Evolutionary conservation across 345 rosid species (phyloP).

Genomic region (Eucalyptus curtisii): DNA sequence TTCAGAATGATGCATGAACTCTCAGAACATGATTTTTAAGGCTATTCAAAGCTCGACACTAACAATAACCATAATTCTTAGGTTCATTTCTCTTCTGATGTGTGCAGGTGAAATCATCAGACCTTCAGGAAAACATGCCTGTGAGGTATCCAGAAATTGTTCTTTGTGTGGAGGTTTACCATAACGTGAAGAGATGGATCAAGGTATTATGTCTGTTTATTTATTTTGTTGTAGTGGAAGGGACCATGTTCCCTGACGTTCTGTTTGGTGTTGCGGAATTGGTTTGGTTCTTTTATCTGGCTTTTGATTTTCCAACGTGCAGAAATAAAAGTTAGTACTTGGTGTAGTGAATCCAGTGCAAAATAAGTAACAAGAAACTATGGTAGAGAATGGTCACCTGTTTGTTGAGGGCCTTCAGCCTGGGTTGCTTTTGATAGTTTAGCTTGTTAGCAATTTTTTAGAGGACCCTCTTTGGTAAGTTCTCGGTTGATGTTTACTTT

Average conservation of each 20-base stretch:
- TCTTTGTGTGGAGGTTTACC: constrained; percentile 65
- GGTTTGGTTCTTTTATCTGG: not conserved
- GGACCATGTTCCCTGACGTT: not conserved
- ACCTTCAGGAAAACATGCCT: constrained; percentile 15
- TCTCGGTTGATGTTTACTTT: not conserved
- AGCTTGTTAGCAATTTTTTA: not conserved
- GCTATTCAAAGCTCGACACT: not conserved
- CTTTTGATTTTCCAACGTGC: not conserved
- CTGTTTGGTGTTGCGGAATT: not conserved
- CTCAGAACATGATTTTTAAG: not conserved
- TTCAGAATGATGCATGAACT: not conserved
- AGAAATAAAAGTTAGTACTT: not conserved
- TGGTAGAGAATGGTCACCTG: not conserved
- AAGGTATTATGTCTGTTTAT: constrained; percentile 33
- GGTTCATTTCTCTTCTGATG: not conserved
- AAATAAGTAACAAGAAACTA: not conserved
- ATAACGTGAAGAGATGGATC: constrained; percentile 13
- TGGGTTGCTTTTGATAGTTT: not conserved
- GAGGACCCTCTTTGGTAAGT: not conserved
- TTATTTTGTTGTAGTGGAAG: not conserved
- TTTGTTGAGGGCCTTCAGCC: not conserved
- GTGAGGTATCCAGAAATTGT: constrained; percentile 46
- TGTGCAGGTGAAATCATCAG: constrained; percentile 30
- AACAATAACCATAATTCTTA: not conserved
- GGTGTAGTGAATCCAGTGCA: not conserved